Conservation (phyloP, 257 asterid genomes). For the Fraxinus cuspidata region DNA sequence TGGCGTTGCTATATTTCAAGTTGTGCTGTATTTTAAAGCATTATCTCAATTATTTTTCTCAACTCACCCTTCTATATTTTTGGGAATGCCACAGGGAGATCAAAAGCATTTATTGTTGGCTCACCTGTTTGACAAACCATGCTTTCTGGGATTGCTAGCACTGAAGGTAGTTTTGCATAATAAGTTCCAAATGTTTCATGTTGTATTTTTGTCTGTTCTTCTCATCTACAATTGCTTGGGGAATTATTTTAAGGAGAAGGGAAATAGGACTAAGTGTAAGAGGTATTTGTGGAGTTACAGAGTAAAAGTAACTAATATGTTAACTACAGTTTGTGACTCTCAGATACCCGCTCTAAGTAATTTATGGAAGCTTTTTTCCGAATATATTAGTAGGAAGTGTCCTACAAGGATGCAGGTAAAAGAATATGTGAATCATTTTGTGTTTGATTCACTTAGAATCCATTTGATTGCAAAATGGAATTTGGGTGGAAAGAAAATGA, state of each 20-base stretch:
- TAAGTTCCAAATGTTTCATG: background rate
- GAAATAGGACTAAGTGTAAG: background rate
- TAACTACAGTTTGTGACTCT: background rate
- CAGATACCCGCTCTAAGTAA: background rate
- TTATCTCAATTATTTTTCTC: background rate
- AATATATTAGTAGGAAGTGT: background rate
- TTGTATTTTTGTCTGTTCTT: background rate
- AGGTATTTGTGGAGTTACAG: constrained; percentile 1
- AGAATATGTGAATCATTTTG: too few relatives aligned
- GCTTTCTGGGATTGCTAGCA: constrained; percentile 90
- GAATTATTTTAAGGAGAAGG: background rate
- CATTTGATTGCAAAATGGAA: too few relatives aligned
- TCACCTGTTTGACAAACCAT: constrained; percentile 97
- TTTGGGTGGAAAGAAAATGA: too few relatives aligned
- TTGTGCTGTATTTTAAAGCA: background rate
- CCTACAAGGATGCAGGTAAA: too few relatives aligned
- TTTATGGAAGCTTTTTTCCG: background rate
- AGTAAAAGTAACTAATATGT: background rate
- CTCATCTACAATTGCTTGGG: background rate
- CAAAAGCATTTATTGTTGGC: constrained; percentile 72
- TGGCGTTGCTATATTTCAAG: background rate
- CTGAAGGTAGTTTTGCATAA: constrained; percentile 55
- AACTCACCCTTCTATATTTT: constrained; percentile 8
- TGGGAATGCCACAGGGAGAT: constrained; percentile 63
- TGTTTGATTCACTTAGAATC: background rate